phyloP scores from a whole-genome alignment of 2,329 filamentous ascomycete species.

The Xylaria hypoxylon region DNA sequence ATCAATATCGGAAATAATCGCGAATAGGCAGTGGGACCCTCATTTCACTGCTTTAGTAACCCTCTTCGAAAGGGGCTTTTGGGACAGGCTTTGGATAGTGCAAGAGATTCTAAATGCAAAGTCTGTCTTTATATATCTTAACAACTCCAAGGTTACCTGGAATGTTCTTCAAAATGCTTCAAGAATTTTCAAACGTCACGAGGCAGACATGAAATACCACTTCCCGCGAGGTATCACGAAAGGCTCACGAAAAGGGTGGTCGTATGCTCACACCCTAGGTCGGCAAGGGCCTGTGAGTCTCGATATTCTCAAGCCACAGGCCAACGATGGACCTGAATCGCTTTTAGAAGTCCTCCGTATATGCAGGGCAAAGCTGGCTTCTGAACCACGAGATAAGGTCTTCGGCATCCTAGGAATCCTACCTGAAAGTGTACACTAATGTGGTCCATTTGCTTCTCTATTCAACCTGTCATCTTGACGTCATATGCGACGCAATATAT shows the following conservation, averaged over 20 bases:
- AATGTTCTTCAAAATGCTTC: neutral
- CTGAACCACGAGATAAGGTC: constrained; percentile 53
- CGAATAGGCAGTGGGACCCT: neutral
- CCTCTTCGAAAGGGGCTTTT: constrained; percentile 53
- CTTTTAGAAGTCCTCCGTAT: constrained; percentile 44
- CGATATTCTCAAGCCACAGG: constrained; percentile 30
- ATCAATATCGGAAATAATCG: neutral
- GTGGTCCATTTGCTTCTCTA: constrained; percentile 50
- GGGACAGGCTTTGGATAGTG: constrained; percentile 52
- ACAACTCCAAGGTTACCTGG: constrained; percentile 42
- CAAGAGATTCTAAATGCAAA: constrained; percentile 48
- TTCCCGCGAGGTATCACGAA: constrained; percentile 9
- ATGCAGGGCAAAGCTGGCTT: constrained; percentile 45
- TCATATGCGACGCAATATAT: constrained; percentile 53
- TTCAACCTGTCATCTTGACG: constrained; percentile 47
- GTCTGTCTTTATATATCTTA: constrained; percentile 43
- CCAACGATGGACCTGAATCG: constrained; percentile 7
- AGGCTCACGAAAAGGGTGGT: constrained; percentile 5
- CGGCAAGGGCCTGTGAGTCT: constrained; percentile 10
- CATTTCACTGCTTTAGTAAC: constrained; percentile 44
- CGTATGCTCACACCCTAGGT: constrained; percentile 36
- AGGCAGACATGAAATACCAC: neutral
- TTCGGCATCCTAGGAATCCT: constrained; percentile 53
- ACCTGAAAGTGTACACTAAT: constrained; percentile 49
- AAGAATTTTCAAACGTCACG: neutral